Percentiles rank a stretch among this genome's conserved stretches.
Conservation (phyloP, 164 flowering plant genomes). For the Dillenia turbinata region DNA sequence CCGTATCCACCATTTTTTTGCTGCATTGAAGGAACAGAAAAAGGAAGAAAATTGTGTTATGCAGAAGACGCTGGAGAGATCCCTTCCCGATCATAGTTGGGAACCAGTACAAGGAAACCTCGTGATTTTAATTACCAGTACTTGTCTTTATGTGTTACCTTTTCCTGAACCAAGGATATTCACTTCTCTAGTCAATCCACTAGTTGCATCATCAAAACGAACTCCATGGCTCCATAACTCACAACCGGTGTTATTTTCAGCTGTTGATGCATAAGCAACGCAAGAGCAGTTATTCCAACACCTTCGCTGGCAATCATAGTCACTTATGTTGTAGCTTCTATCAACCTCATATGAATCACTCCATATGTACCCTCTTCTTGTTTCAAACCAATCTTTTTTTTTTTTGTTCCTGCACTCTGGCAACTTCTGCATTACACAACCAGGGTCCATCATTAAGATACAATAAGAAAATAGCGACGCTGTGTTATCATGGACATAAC, state of each 20-base stretch:
- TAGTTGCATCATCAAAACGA: not conserved
- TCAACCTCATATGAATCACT: not conserved
- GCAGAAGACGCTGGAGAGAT: not conserved
- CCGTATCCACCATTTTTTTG: slow-evolving; percentile 8
- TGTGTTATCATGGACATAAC: not conserved
- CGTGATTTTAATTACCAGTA: too few species aligned
- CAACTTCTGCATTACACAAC: slow-evolving; percentile 10
- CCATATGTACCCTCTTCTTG: not conserved
- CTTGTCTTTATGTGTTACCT: not conserved
- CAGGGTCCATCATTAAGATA: not conserved
- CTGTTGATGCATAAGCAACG: slow-evolving; percentile 15
- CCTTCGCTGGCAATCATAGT: slow-evolving; percentile 12
- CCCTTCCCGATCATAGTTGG: too few species aligned
- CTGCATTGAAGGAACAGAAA: not conserved
- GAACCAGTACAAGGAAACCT: too few species aligned
- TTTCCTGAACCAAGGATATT: not conserved
- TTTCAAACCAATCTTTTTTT: not conserved
- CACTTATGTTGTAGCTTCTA: not conserved
- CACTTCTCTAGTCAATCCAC: not conserved
- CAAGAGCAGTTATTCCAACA: slow-evolving; percentile 25
- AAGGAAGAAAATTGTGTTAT: not conserved
- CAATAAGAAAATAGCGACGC: not conserved
- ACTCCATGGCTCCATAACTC: slow-evolving; percentile 7
- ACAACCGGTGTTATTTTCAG: slow-evolving; percentile 3
- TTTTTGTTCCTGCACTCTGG: slow-evolving; percentile 5